Percentiles rank a stretch among this genome's conserved stretches.
Conservation (phyloP, 2,329 filamentous ascomycete species). For the Blumeria hordei region DNA sequence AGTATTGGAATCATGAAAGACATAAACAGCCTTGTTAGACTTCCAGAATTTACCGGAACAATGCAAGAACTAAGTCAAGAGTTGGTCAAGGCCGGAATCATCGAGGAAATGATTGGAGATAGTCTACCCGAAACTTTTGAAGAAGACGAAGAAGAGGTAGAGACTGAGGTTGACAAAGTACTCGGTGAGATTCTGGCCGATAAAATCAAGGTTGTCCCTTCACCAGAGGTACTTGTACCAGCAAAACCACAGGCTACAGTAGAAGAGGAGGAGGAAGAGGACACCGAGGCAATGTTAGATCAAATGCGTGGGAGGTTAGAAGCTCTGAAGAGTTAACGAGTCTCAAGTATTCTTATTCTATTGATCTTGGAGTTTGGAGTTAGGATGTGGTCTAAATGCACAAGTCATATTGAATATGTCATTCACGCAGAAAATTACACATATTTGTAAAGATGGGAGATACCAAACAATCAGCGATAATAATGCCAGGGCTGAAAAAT, state of each 20-base stretch:
- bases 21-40: constrained; percentile 60
- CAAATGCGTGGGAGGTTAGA: constrained; percentile 86
- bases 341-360: background rate
- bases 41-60: constrained; percentile 70
- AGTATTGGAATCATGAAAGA: constrained; percentile 92
- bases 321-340: constrained; percentile 57
- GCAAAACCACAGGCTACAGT: constrained; percentile 26
- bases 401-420: no score
- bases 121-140: constrained; percentile 52
- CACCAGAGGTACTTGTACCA: constrained; percentile 28
- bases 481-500: no score
- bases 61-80: constrained; percentile 77
- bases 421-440: no score
- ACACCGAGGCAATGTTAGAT: constrained; percentile 72
- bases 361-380: no score
- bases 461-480: no score
- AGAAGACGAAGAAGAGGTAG: constrained; percentile 50
- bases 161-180: constrained; percentile 78
- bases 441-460: no score
- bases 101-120: constrained; percentile 92
- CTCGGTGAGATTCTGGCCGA: constrained; percentile 77
- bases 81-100: constrained; percentile 82
- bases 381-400: no score
- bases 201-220: constrained; percentile 38
- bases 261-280: constrained; percentile 53